These are phyloP conservation scores for Spergularia azorica DNA, from an alignment of 179 eudicot genomes.

Conservation along the genomic window DNA sequence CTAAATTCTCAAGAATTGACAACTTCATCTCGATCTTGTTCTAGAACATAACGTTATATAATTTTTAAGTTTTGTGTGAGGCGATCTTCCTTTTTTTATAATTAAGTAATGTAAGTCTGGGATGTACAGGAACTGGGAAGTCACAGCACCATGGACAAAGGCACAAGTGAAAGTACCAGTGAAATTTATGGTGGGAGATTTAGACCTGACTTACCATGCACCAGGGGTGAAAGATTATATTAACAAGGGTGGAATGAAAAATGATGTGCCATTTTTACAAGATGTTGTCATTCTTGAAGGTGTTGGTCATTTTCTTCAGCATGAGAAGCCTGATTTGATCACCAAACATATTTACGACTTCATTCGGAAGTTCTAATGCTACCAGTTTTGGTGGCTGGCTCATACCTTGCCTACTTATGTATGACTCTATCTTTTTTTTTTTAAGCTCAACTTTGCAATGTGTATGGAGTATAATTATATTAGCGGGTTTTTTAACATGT, in stretches of 20 bases:
- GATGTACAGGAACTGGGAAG: slow-evolving; percentile 66
- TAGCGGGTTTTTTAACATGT: too few relatives aligned
- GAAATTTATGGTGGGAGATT: slow-evolving; percentile 74
- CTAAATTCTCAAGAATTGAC: too few relatives aligned
- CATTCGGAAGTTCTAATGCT: slow-evolving; percentile 42
- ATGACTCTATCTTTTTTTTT: too few relatives aligned
- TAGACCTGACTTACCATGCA: slow-evolving; percentile 52
- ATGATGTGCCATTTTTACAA: slow-evolving; percentile 63
- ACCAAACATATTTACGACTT: slow-evolving; percentile 63
- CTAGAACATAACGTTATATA: too few relatives aligned
- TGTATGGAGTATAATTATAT: too few relatives aligned
- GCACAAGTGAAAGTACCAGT: slow-evolving; percentile 68
- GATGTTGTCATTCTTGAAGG: slow-evolving; percentile 72
- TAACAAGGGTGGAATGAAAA: slow-evolving; percentile 59
- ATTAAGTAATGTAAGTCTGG: too few relatives aligned
- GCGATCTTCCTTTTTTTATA: too few relatives aligned
- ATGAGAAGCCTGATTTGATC: slow-evolving; percentile 64
- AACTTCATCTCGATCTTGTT: too few relatives aligned
- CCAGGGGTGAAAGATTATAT: slow-evolving; percentile 63
- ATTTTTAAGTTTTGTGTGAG: too few relatives aligned
- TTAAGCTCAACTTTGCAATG: too few relatives aligned
- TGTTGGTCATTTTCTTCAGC: slow-evolving; percentile 76
- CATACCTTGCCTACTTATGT: too few relatives aligned
- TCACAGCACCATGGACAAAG: slow-evolving; percentile 77
- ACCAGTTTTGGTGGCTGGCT: not conserved